These are phyloP conservation scores for Selaginella tamariscina DNA, from an alignment of 75 land plant species.

Conservation along the genomic window DNA sequence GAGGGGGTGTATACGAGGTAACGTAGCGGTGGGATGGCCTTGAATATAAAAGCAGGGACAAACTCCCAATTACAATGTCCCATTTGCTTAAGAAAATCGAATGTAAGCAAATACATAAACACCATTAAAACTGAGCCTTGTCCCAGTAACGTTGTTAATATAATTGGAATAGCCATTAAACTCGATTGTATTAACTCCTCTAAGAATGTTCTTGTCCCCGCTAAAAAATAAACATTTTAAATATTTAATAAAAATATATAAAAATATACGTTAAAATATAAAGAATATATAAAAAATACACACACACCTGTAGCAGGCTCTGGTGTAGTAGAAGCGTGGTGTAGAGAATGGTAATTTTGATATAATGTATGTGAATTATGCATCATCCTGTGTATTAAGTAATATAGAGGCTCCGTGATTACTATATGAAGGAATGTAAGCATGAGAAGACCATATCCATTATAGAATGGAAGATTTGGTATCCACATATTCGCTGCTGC, in stretches of 20 bases:
- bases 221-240: conserved; percentile 17
- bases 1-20: conserved; percentile 23
- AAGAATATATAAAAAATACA: background rate
- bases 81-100: conserved; percentile 24
- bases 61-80: conserved; percentile 33
- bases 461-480: conserved; percentile 44
- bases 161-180: conserved; percentile 20
- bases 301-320: conserved; percentile 9
- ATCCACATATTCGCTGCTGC: conserved; percentile 27
- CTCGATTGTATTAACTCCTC: conserved; percentile 19
- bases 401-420: conserved; percentile 47
- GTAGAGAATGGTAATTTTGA: conserved; percentile 44
- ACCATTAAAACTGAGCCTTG: conserved; percentile 17
- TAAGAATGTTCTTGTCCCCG: conserved; percentile 24
- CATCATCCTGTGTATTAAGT: conserved; percentile 44
- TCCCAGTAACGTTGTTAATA: conserved; percentile 15
- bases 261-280: too few relatives aligned
- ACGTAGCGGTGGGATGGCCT: conserved; percentile 17
- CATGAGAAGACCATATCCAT: conserved; percentile 27
- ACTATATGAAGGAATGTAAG: conserved; percentile 39
- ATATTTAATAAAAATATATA: background rate
- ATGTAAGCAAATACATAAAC: conserved; percentile 22
- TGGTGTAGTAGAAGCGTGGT: conserved; percentile 46
- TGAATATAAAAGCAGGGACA: conserved; percentile 21
- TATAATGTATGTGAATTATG: conserved; percentile 32